phyloP scores from a whole-genome alignment of 345 rosid species.

The Syzygium aromaticum region DNA sequence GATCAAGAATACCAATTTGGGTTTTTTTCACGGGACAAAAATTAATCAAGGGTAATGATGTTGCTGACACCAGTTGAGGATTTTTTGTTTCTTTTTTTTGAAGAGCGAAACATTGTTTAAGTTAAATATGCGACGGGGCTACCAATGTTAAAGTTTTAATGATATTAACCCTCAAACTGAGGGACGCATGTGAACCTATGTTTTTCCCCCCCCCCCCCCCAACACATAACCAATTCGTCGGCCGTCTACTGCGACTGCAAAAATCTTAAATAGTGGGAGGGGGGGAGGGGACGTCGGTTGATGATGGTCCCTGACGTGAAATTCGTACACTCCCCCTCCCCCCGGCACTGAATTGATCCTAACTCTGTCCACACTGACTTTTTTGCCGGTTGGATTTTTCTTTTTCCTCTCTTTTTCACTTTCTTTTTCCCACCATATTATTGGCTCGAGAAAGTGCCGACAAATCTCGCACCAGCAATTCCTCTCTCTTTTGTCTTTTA shows the following conservation, averaged over 20 bases:
- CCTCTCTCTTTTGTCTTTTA: not conserved
- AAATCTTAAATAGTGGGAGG: not conserved
- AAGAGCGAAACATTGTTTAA: too few relatives aligned
- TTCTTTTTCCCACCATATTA: not conserved
- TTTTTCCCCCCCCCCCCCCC: not conserved
- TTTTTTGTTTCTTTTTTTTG: too few relatives aligned
- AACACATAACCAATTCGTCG: not conserved
- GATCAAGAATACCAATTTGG: accelerated
- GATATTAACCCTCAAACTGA: not conserved
- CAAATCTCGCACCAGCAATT: not conserved
- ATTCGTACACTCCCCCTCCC: not conserved
- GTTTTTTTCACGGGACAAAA: not conserved
- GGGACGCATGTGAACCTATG: not conserved
- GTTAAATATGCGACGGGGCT: not conserved
- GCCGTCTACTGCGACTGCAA: not conserved
- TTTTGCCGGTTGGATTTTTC: not conserved
- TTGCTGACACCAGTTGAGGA: too few relatives aligned
- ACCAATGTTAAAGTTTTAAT: not conserved
- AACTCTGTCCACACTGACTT: not conserved
- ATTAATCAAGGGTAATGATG: not conserved
- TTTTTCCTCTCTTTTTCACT: not conserved
- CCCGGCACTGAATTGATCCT: not conserved
- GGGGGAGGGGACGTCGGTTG: not conserved
- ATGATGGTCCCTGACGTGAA: not conserved
- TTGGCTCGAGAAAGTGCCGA: not conserved